A percentile compares a stretch with the other conserved stretches of the same genome.
Evolutionary conservation across 768 basidiomycete species (phyloP).

Genomic region (Boletus speciosus): DNA sequence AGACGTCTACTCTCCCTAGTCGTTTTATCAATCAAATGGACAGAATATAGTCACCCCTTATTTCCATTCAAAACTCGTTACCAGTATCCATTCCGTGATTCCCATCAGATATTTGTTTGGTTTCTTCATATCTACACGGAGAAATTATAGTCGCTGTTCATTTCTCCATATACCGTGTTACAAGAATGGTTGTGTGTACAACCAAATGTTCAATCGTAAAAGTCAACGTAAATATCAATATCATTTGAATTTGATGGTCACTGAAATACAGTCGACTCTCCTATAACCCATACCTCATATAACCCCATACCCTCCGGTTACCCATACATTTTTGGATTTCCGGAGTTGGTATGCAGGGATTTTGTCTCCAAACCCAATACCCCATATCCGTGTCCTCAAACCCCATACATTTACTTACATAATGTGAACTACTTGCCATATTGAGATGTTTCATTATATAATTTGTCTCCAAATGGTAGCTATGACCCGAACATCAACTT

Average conservation of each 20-base stretch:
- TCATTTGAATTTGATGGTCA: no score
- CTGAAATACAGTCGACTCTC: neutral
- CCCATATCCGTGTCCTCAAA: no score
- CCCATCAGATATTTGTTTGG: conserved; percentile 1
- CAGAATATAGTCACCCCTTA: neutral
- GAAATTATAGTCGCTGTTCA: neutral
- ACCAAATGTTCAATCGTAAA: neutral
- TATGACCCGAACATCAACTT: no score
- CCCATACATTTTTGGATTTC: no score
- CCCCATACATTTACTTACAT: no score
- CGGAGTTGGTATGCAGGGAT: no score
- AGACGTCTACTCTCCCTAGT: conserved; percentile 6
- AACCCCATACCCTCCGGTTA: no score
- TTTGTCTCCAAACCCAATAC: no score
- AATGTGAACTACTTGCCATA: no score
- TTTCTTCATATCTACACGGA: neutral
- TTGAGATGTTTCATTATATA: no score
- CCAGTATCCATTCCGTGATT: neutral
- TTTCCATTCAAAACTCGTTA: conserved; percentile 1
- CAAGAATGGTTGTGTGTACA: neutral
- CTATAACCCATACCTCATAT: no score
- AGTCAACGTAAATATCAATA: neutral
- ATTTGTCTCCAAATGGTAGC: no score
- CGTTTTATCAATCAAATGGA: conserved; percentile 3
- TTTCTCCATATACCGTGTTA: neutral